Conservation (phyloP, 352 stramenopile genomes). For the Phytophthora crassamura region DNA sequence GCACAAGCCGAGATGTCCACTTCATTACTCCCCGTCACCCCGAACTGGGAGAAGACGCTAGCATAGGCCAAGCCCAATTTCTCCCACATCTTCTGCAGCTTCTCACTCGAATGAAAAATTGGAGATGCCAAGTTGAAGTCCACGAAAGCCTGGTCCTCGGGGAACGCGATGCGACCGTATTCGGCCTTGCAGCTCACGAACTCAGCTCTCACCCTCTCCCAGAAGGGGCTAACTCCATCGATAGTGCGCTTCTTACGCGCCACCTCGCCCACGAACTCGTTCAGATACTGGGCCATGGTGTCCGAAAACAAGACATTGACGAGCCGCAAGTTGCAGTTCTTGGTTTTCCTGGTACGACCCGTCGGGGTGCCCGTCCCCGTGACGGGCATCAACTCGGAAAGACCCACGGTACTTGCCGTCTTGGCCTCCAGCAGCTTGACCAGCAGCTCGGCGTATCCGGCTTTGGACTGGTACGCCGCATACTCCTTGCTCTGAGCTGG, state of each 20-base stretch:
- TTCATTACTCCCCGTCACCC: not conserved
- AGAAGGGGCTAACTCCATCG: constrained; percentile 9
- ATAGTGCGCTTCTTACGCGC: constrained; percentile 4
- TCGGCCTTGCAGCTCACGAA: constrained; percentile 16
- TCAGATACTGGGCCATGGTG: constrained; percentile 3
- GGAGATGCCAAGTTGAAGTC: constrained; percentile 15
- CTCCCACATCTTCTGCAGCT: constrained; percentile 25
- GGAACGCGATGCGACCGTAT: constrained; percentile 7
- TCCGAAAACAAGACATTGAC: constrained; percentile 21
- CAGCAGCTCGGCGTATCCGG: constrained; percentile 12
- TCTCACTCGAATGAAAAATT: constrained; percentile 21
- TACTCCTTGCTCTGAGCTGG: constrained; percentile 22
- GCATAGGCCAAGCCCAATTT: constrained; percentile 13
- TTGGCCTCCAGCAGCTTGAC: constrained; percentile 17
- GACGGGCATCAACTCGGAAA: not conserved
- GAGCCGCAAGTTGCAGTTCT: constrained; percentile 21
- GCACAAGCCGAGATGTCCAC: constrained; percentile 9
- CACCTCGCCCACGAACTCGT: not conserved
- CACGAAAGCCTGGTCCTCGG: constrained; percentile 7
- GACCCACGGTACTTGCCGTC: not conserved
- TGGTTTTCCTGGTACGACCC: constrained; percentile 17
- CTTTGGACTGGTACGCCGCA: constrained; percentile 22
- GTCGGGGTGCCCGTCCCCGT: not conserved
- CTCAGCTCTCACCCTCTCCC: constrained; percentile 12
- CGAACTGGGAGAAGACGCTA: constrained; percentile 4